phyloP scores from a whole-genome alignment of 2,329 filamentous ascomycete genomes.

The Teratosphaeria epicoccoides region DNA sequence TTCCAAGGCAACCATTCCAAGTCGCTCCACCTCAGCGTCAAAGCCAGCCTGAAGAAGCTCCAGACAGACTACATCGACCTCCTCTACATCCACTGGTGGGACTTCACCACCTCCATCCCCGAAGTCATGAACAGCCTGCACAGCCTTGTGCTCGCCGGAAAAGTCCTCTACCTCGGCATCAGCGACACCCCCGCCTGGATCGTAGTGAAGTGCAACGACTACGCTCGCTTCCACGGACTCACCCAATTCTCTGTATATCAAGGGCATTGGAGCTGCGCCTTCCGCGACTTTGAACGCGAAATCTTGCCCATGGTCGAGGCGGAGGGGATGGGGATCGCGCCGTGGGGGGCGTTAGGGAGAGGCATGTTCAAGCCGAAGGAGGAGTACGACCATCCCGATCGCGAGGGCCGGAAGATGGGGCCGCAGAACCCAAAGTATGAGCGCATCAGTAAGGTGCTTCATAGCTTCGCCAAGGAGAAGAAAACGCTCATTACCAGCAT shows the following conservation, averaged over 20 bases:
- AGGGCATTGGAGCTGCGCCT: constrained; percentile 50
- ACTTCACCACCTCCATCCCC: constrained; percentile 52
- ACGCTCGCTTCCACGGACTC: constrained; percentile 60
- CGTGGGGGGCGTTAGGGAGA: constrained; percentile 47
- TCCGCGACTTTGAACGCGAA: constrained; percentile 47
- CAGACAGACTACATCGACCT: constrained; percentile 58
- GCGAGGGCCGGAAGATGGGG: constrained; percentile 27
- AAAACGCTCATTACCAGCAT: constrained; percentile 46
- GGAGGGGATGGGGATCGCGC: constrained; percentile 48
- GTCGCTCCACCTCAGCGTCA: constrained; percentile 43
- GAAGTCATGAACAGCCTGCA: constrained; percentile 62
- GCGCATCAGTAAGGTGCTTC: constrained; percentile 41
- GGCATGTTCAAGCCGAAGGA: constrained; percentile 32
- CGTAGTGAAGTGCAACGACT: constrained; percentile 45
- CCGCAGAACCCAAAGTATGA: constrained; percentile 39
- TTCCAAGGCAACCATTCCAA: constrained; percentile 51
- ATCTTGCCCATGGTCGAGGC: constrained; percentile 52
- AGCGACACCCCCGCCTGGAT: constrained; percentile 59
- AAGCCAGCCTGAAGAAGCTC: constrained; percentile 37
- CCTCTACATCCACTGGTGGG: constrained; percentile 42
- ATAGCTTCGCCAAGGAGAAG: constrained; percentile 48
- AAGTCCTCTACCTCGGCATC: constrained; percentile 58
- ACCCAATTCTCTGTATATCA: constrained; percentile 61
- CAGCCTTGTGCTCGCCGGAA: constrained; percentile 47
- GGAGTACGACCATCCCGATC: constrained; percentile 17